These are phyloP conservation scores for Cladosporium sp. DNA, from an alignment of 2,329 filamentous ascomycete species.

Conservation along the genomic window DNA sequence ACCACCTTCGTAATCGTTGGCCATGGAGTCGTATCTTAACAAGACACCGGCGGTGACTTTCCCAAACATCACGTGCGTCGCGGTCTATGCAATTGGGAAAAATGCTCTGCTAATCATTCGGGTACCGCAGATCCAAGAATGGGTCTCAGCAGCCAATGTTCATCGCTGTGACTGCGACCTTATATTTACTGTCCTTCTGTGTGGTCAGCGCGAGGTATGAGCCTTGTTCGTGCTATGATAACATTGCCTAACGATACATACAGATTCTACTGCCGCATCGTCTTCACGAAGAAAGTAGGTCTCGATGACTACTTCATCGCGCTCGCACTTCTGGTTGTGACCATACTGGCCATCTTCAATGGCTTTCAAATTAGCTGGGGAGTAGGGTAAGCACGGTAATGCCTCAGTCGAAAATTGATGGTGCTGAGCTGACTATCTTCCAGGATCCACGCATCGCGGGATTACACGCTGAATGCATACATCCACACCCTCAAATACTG, in stretches of 20 bases:
- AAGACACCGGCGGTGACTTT: neutral
- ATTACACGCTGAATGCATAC: neutral
- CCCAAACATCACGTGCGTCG: neutral
- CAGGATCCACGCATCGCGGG: neutral
- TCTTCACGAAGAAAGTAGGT: neutral
- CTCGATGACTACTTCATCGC: conserved; percentile 11
- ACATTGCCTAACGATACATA: neutral
- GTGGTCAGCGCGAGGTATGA: conserved; percentile 3
- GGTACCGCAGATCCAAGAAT: neutral
- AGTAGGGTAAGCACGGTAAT: neutral
- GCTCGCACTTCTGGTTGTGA: neutral
- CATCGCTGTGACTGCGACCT: neutral
- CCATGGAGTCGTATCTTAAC: neutral
- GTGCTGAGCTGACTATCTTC: neutral
- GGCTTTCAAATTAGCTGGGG: conserved; percentile 14
- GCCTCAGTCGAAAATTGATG: neutral
- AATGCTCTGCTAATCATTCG: neutral
- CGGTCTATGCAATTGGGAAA: neutral
- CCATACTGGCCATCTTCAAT: conserved; percentile 1
- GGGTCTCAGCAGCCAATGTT: conserved; percentile 8
- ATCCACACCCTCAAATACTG: conserved; percentile 28
- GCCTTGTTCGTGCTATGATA: neutral
- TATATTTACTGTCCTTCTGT: neutral
- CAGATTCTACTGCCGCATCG: conserved; percentile 4
- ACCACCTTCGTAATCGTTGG: neutral